Conservation (phyloP, 768 basidiomycete species). For the Cubamyces sp. region DNA sequence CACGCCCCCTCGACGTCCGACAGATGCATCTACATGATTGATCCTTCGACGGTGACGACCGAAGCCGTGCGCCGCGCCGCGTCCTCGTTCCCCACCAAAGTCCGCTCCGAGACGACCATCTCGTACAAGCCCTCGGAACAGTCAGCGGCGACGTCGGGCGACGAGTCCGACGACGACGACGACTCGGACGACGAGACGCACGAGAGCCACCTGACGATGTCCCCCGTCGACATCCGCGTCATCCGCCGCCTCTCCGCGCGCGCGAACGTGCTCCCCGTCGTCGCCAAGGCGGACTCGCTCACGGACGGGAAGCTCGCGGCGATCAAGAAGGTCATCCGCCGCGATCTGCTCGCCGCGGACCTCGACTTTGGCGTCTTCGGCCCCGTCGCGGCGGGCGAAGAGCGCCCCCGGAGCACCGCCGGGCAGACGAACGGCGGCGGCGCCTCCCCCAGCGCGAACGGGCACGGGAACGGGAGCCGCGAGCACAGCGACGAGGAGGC, state of each 20-base stretch:
- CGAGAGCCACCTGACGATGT: conserved; percentile 59
- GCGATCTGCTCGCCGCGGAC: conserved; percentile 64
- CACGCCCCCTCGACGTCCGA: conserved; percentile 20
- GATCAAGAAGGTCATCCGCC: conserved; percentile 74
- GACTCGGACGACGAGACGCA: conserved; percentile 55
- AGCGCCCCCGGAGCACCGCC: conserved; percentile 18
- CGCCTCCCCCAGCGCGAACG: conserved; percentile 8
- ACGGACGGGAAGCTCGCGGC: conserved; percentile 75
- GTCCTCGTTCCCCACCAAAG: conserved; percentile 53
- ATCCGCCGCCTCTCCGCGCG: conserved; percentile 75
- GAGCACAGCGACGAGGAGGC: conserved; percentile 23
- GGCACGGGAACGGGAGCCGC: conserved; percentile 13
- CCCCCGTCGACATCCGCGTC: conserved; percentile 77
- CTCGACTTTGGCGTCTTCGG: conserved; percentile 82
- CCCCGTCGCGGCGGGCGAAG: conserved; percentile 34
- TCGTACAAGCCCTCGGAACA: conserved; percentile 58
- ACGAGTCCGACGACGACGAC: conserved; percentile 55
- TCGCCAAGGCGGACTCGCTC: conserved; percentile 80
- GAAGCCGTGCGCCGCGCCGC: conserved; percentile 52
- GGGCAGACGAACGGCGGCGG: background rate
- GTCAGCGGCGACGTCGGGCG: conserved; percentile 40
- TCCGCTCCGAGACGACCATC: conserved; percentile 70
- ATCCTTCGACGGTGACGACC: conserved; percentile 72
- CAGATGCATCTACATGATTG: conserved; percentile 86
- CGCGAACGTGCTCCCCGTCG: conserved; percentile 80